Conservation (phyloP, 2,329 filamentous ascomycete species). For the Fusarium sp. region DNA sequence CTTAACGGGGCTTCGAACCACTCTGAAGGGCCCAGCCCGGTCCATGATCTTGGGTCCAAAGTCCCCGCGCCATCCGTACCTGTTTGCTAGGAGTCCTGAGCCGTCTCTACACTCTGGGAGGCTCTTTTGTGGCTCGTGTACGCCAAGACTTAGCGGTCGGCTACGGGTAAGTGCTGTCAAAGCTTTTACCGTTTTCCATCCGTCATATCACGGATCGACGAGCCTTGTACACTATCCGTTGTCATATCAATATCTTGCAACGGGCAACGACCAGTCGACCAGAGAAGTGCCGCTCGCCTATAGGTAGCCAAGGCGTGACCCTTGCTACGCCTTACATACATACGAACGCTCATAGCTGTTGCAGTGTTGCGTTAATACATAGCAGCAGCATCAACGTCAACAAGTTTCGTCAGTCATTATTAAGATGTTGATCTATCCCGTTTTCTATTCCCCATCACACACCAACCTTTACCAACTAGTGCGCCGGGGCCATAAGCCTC, state of each 20-base stretch:
- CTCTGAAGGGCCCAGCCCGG: conserved; percentile 37
- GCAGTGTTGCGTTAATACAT: not conserved
- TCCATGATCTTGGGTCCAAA: conserved; percentile 30
- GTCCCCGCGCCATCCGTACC: conserved; percentile 2
- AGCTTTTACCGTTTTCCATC: not conserved
- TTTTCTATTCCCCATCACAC: conserved; percentile 30
- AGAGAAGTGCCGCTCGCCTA: conserved; percentile 11
- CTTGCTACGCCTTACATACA: conserved; percentile 7
- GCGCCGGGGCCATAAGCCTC: conserved; percentile 41
- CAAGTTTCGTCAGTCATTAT: conserved; percentile 20
- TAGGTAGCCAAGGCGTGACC: not conserved
- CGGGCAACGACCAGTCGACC: conserved; percentile 10
- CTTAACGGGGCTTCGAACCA: conserved; percentile 34
- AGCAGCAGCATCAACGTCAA: conserved; percentile 21
- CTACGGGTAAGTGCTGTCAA: not conserved
- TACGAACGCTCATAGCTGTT: conserved; percentile 8
- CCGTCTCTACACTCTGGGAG: conserved; percentile 1
- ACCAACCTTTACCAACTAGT: conserved; percentile 28
- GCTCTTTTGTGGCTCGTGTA: conserved; percentile 2
- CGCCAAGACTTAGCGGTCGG: not conserved
- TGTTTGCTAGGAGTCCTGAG: conserved; percentile 5
- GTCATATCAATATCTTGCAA: conserved; percentile 10
- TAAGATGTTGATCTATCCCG: conserved; percentile 37
- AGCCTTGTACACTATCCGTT: conserved; percentile 3
- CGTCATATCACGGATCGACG: conserved; percentile 14